These are phyloP conservation scores for Xylaria nigripes DNA, from an alignment of 495 filamentous ascomycete genomes.

Conservation along the genomic window DNA sequence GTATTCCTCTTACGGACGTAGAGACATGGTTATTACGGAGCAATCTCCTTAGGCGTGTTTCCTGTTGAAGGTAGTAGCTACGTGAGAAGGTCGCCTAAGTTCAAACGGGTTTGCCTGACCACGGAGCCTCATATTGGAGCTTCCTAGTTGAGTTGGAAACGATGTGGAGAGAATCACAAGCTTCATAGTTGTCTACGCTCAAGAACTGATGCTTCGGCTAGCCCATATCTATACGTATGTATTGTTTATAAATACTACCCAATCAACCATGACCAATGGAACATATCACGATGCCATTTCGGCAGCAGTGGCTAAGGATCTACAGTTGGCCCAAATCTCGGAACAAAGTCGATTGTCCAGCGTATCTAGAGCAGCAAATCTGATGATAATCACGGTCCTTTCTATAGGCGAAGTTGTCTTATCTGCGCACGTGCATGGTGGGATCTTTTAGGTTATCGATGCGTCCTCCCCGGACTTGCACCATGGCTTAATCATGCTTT, in stretches of 20 bases:
- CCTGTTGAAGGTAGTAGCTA: no score
- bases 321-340: not conserved
- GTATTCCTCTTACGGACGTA: no score
- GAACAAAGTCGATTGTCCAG: not conserved
- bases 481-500: not conserved
- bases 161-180: no score
- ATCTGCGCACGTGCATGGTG: not conserved
- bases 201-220: no score
- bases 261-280: not conserved
- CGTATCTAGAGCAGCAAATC: not conserved
- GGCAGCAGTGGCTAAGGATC: not conserved
- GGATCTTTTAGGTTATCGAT: not conserved
- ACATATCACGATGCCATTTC: not conserved
- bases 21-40: no score
- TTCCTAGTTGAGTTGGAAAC: no score
- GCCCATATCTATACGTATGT: no score
- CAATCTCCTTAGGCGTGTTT: no score
- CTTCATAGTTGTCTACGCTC: no score
- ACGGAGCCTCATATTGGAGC: no score
- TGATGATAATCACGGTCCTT: not conserved
- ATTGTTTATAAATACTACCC: not conserved
- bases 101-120: no score
- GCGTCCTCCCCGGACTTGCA: not conserved
- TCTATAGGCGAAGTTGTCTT: not conserved
- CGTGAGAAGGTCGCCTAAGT: no score